Evolutionary conservation across 2,329 filamentous ascomycete genomes (phyloP).

Genomic region (Fusarium foetens): DNA sequence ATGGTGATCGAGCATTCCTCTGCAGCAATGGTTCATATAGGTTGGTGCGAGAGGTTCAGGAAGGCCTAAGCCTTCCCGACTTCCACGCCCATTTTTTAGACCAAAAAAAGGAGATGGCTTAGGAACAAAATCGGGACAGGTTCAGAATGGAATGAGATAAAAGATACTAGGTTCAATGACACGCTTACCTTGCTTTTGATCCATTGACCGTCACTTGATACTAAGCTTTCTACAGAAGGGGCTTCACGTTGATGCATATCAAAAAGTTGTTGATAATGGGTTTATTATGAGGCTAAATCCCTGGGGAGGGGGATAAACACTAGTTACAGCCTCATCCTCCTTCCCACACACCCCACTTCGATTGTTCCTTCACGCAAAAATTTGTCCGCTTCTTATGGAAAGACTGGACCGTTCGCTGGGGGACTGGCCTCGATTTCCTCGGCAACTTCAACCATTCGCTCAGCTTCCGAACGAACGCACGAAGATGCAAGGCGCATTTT

Average conservation of each 20-base stretch:
- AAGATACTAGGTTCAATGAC: neutral
- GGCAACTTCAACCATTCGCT: too few relatives aligned
- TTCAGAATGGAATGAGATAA: neutral
- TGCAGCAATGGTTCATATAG: neutral
- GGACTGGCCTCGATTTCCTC: too few relatives aligned
- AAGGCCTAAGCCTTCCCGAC: neutral
- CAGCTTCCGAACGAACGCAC: too few relatives aligned
- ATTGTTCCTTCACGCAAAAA: too few relatives aligned
- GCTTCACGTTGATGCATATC: neutral
- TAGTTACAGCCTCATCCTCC: too few relatives aligned
- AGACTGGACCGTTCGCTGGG: too few relatives aligned
- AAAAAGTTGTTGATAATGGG: neutral
- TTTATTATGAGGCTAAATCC: too few relatives aligned
- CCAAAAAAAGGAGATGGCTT: too few relatives aligned
- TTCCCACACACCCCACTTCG: too few relatives aligned
- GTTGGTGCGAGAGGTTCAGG: neutral
- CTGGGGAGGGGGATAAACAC: too few relatives aligned
- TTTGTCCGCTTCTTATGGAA: too few relatives aligned
- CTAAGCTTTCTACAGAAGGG: neutral
- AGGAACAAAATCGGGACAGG: neutral
- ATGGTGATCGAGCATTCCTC: neutral
- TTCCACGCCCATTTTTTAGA: neutral
- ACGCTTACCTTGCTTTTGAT: neutral
- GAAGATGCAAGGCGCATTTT: too few relatives aligned
- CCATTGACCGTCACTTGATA: neutral